phyloP scores from a whole-genome alignment of 2,329 filamentous ascomycete species.

The Ceratocystis colombiana region DNA sequence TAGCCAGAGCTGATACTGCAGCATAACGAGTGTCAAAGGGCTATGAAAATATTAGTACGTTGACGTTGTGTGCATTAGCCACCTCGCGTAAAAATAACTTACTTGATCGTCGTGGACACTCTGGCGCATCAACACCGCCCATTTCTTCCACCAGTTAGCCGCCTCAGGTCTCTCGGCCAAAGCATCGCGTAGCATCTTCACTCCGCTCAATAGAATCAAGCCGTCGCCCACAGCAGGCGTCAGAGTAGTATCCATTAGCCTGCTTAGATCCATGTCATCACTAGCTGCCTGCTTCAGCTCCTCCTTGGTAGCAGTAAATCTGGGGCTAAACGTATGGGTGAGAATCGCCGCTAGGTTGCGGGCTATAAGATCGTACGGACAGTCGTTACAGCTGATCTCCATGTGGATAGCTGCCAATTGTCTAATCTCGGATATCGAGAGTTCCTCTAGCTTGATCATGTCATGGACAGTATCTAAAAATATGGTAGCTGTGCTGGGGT shows the following conservation, averaged over 20 bases:
- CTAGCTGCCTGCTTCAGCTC: slow-evolving; percentile 12
- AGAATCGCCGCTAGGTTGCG: slow-evolving; percentile 22
- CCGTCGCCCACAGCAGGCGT: slow-evolving; percentile 21
- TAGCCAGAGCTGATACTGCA: slow-evolving; percentile 45
- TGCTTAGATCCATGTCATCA: slow-evolving; percentile 15
- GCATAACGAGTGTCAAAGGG: slow-evolving; percentile 57
- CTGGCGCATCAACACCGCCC: slow-evolving; percentile 43
- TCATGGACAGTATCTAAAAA: slow-evolving; percentile 22
- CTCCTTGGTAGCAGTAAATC: slow-evolving; percentile 15
- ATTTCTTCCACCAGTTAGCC: slow-evolving; percentile 31
- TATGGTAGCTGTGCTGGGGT: slow-evolving; percentile 19
- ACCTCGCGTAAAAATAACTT: slow-evolving; percentile 25
- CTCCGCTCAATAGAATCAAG: slow-evolving; percentile 21
- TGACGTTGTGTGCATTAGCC: not conserved
- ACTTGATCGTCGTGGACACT: slow-evolving; percentile 43
- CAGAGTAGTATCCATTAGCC: slow-evolving; percentile 17
- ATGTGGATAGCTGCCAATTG: slow-evolving; percentile 18
- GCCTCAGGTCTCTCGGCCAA: slow-evolving; percentile 15
- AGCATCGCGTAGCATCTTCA: slow-evolving; percentile 24
- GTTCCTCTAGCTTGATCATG: slow-evolving; percentile 15
- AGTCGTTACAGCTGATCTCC: slow-evolving; percentile 12
- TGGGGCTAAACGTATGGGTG: slow-evolving; percentile 22
- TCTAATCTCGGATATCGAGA: slow-evolving; percentile 17
- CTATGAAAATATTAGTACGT: slow-evolving; percentile 31
- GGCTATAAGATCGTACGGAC: slow-evolving; percentile 21